Base-by-base conservation (phyloP, 2,329 filamentous ascomycete species). In the Fusarium domesticum region DNA sequence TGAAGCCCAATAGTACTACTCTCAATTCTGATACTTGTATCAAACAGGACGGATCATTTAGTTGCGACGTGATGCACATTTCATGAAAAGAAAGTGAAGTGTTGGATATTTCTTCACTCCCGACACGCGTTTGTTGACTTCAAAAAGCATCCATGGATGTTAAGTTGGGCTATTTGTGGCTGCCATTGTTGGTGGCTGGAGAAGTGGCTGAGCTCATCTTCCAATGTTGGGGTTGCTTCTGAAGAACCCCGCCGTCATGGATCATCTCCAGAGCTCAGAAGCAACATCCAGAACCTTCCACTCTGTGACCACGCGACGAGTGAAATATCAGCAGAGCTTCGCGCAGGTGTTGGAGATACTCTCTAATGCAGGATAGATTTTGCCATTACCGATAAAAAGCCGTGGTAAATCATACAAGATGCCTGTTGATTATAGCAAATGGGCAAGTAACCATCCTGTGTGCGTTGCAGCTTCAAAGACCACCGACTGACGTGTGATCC, bases 371-470 rank as follows among this genome's bases (percentile, higher is more conserved):
- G n/a, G n/a, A n/a, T n/a, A n/a, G n/a, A n/a, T n/a, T n/a, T n/a
- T n/a, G n/a, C n/a, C n/a, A n/a, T n/a, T n/a, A n/a, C 11, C 6
- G 20, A 7, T 6, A 17, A 34, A 17, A 18, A 4, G 8, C 15
- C 42, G n/a, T 6, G 31, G n/a, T 28, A 4, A 41, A 18, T 18
- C 12, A 37, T 36, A 42, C 49, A 58, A 43, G 45, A 77, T 78
- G 75, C 74, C 75, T 45, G 68, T 78, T 37, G 74, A 79, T 50
- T 78, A 85, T 66, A 85, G 81, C 69, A 87, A 86, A 73, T 87
- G 83, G 83, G 81, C 83, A 66, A 48, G 74, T 63, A 35, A 32
- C 20, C 15, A 33, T 17, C 20, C 34, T 28, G 8, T 28, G 23
- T 28, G 8, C 14, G 23, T 8, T 8, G 14, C 14, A 28, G 23